phyloP scores from a whole-genome alignment of 306 rosid genomes.

The Sindora glabra region DNA sequence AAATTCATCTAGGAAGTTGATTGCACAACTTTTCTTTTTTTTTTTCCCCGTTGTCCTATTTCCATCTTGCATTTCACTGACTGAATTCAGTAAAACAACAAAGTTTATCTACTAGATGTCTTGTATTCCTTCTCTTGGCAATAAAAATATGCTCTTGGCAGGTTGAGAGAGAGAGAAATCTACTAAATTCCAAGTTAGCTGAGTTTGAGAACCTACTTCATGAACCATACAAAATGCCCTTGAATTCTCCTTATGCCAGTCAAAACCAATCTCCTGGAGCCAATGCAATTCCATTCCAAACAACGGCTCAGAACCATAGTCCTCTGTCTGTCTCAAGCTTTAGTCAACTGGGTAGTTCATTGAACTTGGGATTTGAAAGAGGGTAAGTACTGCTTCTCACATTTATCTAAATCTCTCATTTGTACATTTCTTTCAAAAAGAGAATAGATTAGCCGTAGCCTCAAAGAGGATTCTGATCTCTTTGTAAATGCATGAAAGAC shows the following conservation, averaged over 20 bases:
- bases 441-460: too few relatives aligned
- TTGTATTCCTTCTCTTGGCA: slow-evolving; percentile 15
- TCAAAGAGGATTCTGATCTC: too few relatives aligned
- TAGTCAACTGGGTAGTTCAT: slow-evolving; percentile 63
- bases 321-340: slow-evolving; percentile 78
- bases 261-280: slow-evolving; percentile 36
- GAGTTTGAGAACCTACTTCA: slow-evolving; percentile 66
- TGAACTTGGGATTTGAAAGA: slow-evolving; percentile 46
- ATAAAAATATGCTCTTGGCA: slow-evolving; percentile 28
- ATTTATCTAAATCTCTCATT: too few relatives aligned
- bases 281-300: slow-evolving; percentile 36
- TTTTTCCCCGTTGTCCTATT: too few relatives aligned
- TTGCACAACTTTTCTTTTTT: too few relatives aligned
- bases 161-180: slow-evolving; percentile 86
- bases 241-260: slow-evolving; percentile 24
- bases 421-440: too few relatives aligned
- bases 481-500: too few relatives aligned
- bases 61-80: too few relatives aligned
- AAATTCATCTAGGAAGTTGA: too few relatives aligned
- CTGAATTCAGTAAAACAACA: too few relatives aligned
- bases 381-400: too few relatives aligned
- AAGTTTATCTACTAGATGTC: not conserved
- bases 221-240: slow-evolving; percentile 37
- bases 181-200: slow-evolving; percentile 53
- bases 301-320: slow-evolving; percentile 34